Evolutionary conservation across 108 stramenopile genomes (phyloP), one percentile per base, ranked within the genome.

Genomic region (Cylindrotheca closterium): DNA sequence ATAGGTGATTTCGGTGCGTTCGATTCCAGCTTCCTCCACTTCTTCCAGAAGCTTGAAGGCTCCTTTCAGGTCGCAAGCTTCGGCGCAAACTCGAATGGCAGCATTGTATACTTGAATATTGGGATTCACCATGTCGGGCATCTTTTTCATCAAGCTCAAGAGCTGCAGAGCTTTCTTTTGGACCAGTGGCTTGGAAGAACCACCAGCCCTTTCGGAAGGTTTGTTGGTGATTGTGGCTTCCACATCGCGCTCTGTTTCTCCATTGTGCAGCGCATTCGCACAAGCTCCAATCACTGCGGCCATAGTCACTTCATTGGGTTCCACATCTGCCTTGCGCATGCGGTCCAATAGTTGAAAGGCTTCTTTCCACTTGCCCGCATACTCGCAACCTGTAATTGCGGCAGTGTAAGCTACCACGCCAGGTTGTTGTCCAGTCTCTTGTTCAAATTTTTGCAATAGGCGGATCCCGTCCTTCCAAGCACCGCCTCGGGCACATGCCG

Each of bases 81-180:
- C 91, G 8, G 91, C 91, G 65, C 91, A 92, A 12, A 79, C 84
- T 15, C 86, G 74, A 62, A 92, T 89, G 0, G 86, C 87, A 37
- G 91, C 91, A 73, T 92, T 92, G 81, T 89, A 92, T 8, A 88
- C 77, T 31, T 85, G 75, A 27, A 87, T 84, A 71, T 88, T 92
- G 3, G 91, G 91, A 30, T 74, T 73, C 23, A 84, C 79, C 0
- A 70, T 55, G n/a, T 59, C 83, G 0, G 65, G 56, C n/a, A 85
- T 79, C 27, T 74, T 63, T 52, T 86, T 85, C 75, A 87, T 72
- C 23, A 79, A 73, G 21, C 69, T 45, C 31, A 92, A 58, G n/a
- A 92, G 55, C 51, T 71, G 67, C 63, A 92, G 46, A n/a, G 86
- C 91, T 54, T 80, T 81, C 19, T 54, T 55, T 60, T 78, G 80